phyloP scores from a whole-genome alignment of 169 alveolate species.

The Plasmodium vinckei region DNA sequence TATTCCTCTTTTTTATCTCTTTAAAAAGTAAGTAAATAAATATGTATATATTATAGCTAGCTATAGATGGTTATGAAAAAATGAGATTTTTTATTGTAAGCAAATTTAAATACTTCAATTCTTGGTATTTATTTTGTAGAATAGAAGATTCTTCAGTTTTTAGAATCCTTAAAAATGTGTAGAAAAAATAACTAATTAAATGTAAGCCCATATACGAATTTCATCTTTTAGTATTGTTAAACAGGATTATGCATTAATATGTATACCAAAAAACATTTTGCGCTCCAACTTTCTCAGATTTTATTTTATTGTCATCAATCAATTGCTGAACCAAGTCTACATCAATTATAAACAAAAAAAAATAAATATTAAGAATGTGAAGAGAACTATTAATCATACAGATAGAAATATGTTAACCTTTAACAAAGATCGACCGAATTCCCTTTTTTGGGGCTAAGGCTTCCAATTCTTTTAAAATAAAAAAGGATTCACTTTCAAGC shows the following conservation, averaged over 20 bases:
- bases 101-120: constrained; percentile 21
- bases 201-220: neutral
- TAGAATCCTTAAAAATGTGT: constrained; percentile 43
- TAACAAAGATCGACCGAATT: constrained; percentile 74
- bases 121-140: constrained; percentile 46
- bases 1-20: constrained; percentile 35
- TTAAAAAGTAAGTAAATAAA: constrained; percentile 3
- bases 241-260: neutral
- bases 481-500: constrained; percentile 77
- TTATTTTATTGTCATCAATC: constrained; percentile 77
- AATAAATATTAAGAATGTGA: neutral
- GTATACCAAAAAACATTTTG: constrained; percentile 77
- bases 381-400: neutral
- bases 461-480: constrained; percentile 74
- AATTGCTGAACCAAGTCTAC: constrained; percentile 75
- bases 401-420: constrained; percentile 56
- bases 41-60: neutral
- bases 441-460: constrained; percentile 69
- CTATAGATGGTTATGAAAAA: neutral
- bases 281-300: constrained; percentile 73
- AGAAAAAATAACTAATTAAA: neutral
- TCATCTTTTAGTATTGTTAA: neutral
- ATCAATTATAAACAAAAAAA: neutral
- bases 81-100: neutral
- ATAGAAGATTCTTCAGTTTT: constrained; percentile 75